These are phyloP conservation scores for Pythium myriotylum DNA, from an alignment of 352 stramenopile genomes.

Conservation along the genomic window DNA sequence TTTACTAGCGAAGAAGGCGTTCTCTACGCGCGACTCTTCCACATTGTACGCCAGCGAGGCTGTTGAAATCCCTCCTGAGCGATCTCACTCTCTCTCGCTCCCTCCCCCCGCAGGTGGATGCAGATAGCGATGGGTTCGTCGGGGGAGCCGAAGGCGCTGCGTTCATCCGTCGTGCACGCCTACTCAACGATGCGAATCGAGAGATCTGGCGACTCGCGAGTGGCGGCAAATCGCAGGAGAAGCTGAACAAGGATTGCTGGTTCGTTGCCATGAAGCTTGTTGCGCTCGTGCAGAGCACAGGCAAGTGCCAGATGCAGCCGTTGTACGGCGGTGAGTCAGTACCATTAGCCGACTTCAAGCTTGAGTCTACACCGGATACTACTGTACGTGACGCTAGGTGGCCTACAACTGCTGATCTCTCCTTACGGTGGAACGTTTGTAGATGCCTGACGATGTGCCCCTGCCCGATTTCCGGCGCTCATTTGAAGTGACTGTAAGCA, in stretches of 20 bases:
- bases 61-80: not conserved
- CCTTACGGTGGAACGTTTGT: not conserved
- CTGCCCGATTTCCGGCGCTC: constrained; percentile 51
- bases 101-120: constrained; percentile 58
- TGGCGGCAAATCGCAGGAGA: constrained; percentile 86
- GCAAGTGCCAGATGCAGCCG: constrained; percentile 83
- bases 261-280: constrained; percentile 92
- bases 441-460: constrained; percentile 56
- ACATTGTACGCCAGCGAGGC: constrained; percentile 53
- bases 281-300: constrained; percentile 80
- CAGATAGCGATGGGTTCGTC: constrained; percentile 75
- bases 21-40: constrained; percentile 80
- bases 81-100: not conserved
- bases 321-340: constrained; percentile 74
- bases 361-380: constrained; percentile 79
- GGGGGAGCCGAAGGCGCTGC: constrained; percentile 71
- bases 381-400: constrained; percentile 46
- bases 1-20: constrained; percentile 82
- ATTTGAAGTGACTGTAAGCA: constrained; percentile 80
- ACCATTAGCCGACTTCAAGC: constrained; percentile 78
- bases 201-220: constrained; percentile 89
- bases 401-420: too few species aligned
- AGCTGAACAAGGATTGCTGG: constrained; percentile 89
- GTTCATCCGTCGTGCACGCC: constrained; percentile 76
- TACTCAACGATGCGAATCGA: constrained; percentile 85